Evolutionary conservation across 2,329 filamentous ascomycete genomes (phyloP).

Genomic region (Hirsutella thompsonii): DNA sequence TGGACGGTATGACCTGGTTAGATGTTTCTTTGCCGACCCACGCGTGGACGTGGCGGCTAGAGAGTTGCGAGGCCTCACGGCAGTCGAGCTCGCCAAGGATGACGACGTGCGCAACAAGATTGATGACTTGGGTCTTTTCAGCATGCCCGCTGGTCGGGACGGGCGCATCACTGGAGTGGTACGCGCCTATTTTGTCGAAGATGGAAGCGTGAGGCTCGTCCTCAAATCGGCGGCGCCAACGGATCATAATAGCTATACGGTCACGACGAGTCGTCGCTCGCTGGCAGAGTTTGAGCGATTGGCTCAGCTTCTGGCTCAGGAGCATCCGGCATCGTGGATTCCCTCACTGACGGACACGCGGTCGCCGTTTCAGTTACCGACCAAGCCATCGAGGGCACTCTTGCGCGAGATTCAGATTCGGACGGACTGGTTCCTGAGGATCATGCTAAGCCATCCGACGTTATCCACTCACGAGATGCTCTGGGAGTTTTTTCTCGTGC

Average conservation of each 20-base stretch:
- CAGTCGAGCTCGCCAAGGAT: constrained; percentile 93
- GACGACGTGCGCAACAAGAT: constrained; percentile 95
- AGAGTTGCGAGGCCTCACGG: constrained; percentile 79
- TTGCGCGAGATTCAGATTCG: constrained; percentile 78
- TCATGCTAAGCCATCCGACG: constrained; percentile 76
- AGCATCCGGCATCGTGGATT: constrained; percentile 93
- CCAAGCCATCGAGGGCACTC: constrained; percentile 76
- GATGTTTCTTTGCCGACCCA: constrained; percentile 74
- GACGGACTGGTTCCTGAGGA: constrained; percentile 78
- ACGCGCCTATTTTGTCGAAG: constrained; percentile 91
- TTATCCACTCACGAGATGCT: constrained; percentile 93
- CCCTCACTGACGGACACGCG: constrained; percentile 65
- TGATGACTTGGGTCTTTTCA: constrained; percentile 81
- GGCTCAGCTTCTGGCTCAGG: constrained; percentile 66
- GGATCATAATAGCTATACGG: constrained; percentile 71
- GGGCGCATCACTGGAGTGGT: constrained; percentile 86
- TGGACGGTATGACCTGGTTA: constrained; percentile 84
- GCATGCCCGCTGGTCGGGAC: constrained; percentile 56
- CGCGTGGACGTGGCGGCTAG: constrained; percentile 75
- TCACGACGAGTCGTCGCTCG: constrained; percentile 86
- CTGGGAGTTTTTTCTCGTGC: constrained; percentile 97
- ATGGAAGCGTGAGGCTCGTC: constrained; percentile 83
- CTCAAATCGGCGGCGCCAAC: constrained; percentile 87
- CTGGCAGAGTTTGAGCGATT: constrained; percentile 86
- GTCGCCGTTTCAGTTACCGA: constrained; percentile 86